Evolutionary conservation across 768 basidiomycete genomes (phyloP).

Genomic region (Phaeolepiota aurea): DNA sequence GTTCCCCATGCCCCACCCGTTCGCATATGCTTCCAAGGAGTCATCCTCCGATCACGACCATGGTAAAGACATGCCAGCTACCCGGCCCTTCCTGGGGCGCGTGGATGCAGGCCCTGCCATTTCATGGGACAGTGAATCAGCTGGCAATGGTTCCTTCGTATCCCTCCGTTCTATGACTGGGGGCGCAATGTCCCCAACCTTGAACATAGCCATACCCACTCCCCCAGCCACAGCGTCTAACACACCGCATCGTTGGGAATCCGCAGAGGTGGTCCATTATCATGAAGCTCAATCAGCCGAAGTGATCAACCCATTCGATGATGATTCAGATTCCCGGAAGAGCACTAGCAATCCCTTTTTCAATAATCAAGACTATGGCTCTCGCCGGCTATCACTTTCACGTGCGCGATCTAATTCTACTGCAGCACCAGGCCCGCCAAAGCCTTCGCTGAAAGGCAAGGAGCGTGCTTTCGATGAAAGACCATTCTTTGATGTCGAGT

Average conservation of each 20-base stretch:
- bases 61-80: constrained; percentile 20
- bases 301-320: constrained; percentile 24
- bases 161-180: constrained; percentile 32
- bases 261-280: constrained; percentile 51
- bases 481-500: constrained; percentile 33
- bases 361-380: constrained; percentile 17
- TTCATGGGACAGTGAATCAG: constrained; percentile 50
- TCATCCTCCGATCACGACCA: constrained; percentile 28
- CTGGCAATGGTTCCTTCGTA: constrained; percentile 40
- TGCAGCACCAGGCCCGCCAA: constrained; percentile 22
- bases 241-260: constrained; percentile 59
- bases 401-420: constrained; percentile 33
- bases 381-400: constrained; percentile 3
- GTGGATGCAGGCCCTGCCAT: constrained; percentile 30
- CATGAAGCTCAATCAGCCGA: constrained; percentile 24
- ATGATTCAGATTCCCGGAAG: constrained; percentile 12
- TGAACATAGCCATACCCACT: constrained; percentile 50
- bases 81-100: constrained; percentile 35
- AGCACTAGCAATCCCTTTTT: constrained; percentile 33
- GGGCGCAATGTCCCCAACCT: constrained; percentile 42
- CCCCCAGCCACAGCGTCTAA: constrained; percentile 44
- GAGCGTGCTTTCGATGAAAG: constrained; percentile 21
- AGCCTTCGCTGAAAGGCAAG: constrained; percentile 22
- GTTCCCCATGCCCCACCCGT: constrained; percentile 36
- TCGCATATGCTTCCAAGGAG: constrained; percentile 52